A percentile compares a stretch with the other conserved stretches of the same genome.
These are phyloP conservation scores for Pachyrhizus erosus DNA, from an alignment of 306 rosid genomes.

Conservation along the genomic window DNA sequence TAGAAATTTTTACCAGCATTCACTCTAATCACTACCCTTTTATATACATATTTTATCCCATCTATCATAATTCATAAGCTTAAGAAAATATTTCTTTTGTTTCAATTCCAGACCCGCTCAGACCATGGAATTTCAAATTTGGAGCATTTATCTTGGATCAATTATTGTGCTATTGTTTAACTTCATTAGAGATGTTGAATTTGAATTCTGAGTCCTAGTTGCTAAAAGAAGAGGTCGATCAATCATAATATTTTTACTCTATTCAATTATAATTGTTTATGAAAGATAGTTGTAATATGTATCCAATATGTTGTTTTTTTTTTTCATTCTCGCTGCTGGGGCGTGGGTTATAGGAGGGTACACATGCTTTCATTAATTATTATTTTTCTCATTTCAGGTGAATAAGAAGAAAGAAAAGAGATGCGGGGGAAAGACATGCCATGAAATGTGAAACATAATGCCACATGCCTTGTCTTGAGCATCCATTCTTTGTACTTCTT, in stretches of 20 bases:
- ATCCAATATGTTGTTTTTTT: not conserved
- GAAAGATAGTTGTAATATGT: no score
- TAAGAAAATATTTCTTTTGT: not conserved
- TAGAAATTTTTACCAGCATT: conserved; percentile 1
- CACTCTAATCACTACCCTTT: not conserved
- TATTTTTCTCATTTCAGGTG: no score
- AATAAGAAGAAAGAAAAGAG: not conserved
- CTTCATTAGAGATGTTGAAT: no score
- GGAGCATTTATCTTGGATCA: no score
- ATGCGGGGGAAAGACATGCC: conserved; percentile 64
- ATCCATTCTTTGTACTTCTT: conserved; percentile 68
- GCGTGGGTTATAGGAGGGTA: not conserved
- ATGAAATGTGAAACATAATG: conserved; percentile 86
- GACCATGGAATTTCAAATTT: no score
- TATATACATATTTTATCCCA: not conserved
- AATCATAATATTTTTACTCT: no score
- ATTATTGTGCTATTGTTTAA: no score
- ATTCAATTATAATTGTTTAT: no score
- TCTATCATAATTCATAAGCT: not conserved
- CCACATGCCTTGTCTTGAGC: conserved; percentile 80
- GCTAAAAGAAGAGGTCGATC: no score
- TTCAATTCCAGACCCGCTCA: not conserved
- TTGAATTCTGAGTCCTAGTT: no score
- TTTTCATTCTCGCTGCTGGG: not conserved
- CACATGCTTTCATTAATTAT: no score